A percentile compares a stretch with the other conserved stretches of the same genome.
These are phyloP conservation scores for Rugosomyces carneus DNA, from an alignment of 1,284 basidiomycete species.

Conservation along the genomic window DNA sequence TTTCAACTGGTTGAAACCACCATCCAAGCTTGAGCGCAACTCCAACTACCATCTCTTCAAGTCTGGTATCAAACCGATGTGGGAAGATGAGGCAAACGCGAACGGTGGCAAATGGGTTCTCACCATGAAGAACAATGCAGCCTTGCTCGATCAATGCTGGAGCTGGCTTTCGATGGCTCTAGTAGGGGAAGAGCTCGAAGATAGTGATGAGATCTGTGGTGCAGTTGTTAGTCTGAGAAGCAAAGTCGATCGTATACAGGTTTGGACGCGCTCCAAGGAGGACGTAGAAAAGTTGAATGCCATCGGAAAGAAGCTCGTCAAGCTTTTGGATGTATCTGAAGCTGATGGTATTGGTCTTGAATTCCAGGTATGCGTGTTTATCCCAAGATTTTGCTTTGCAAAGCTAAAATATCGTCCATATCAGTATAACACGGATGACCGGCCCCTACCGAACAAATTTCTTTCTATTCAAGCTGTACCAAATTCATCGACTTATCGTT, in stretches of 20 bases:
- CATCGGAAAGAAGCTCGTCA: conserved; percentile 78
- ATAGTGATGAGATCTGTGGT: conserved; percentile 82
- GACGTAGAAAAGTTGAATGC: conserved; percentile 80
- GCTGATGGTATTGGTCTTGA: conserved; percentile 79
- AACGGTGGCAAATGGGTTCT: conserved; percentile 92
- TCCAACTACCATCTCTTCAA: conserved; percentile 96
- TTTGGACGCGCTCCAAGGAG: conserved; percentile 82
- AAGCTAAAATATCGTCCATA: conserved; percentile 5
- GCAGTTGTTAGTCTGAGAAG: conserved; percentile 84
- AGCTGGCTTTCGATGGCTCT: conserved; percentile 86
- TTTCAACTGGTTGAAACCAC: conserved; percentile 91
- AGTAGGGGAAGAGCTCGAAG: conserved; percentile 87
- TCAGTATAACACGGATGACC: conserved; percentile 78
- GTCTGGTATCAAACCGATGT: conserved; percentile 87
- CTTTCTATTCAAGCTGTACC: conserved; percentile 70
- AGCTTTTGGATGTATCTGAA: conserved; percentile 75
- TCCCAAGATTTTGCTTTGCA: background rate
- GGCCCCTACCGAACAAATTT: conserved; percentile 73
- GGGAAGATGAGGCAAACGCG: conserved; percentile 92
- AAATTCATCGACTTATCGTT: conserved; percentile 48
- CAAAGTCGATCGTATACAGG: conserved; percentile 85
- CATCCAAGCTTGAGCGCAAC: conserved; percentile 81
- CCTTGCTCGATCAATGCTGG: conserved; percentile 84
- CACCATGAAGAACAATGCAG: conserved; percentile 81
- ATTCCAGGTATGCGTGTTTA: conserved; percentile 61